Evolutionary conservation across 1,284 basidiomycete species (phyloP).

Genomic region (Trametes hirsuta): DNA sequence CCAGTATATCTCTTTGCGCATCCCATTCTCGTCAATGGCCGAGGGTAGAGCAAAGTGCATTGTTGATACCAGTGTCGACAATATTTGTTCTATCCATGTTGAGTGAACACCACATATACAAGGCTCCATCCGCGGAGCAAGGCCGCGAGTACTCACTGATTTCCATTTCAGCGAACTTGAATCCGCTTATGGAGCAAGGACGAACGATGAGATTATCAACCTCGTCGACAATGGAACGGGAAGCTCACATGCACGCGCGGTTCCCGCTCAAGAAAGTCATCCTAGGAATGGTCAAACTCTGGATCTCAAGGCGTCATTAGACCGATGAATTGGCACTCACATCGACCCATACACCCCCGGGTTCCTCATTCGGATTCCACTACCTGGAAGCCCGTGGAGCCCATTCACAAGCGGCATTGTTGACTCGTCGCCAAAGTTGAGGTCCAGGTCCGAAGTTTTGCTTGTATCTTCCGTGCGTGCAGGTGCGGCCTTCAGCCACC

Average conservation of each 20-base stretch:
- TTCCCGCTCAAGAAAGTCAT: conserved; percentile 43
- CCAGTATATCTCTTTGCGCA: conserved; percentile 41
- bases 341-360: conserved; percentile 41
- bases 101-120: neutral
- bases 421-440: conserved; percentile 11
- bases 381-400: conserved; percentile 13
- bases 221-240: neutral
- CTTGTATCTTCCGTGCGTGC: conserved; percentile 24
- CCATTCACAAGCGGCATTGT: neutral
- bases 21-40: conserved; percentile 33
- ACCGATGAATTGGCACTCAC: conserved; percentile 27
- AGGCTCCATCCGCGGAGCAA: neutral
- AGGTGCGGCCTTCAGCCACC: conserved; percentile 35
- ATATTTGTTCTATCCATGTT: conserved; percentile 25
- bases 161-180: conserved; percentile 40
- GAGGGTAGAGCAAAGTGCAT: conserved; percentile 41
- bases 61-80: conserved; percentile 26
- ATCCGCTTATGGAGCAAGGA: conserved; percentile 28
- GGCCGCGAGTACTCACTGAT: conserved; percentile 32
- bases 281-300: conserved; percentile 19
- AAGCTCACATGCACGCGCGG: conserved; percentile 39
- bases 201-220: neutral
- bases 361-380: conserved; percentile 19
- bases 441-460: conserved; percentile 3
- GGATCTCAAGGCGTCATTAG: neutral